Evolutionary conservation across 352 stramenopile genomes (phyloP).

Genomic region (Phytophthora ohioensis): DNA sequence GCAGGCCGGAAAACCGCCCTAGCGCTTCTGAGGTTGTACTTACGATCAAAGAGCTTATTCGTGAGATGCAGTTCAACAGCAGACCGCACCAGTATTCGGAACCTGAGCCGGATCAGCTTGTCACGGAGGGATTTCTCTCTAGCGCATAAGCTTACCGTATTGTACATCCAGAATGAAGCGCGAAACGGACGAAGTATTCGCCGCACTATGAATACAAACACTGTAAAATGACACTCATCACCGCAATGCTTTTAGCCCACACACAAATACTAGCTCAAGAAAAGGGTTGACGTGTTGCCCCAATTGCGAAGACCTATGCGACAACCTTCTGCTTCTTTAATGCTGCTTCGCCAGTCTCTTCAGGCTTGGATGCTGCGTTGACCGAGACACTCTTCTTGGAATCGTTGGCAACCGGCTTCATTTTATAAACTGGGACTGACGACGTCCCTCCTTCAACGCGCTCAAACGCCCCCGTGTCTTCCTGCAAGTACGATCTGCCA

Average conservation of each 20-base stretch:
- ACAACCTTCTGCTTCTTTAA: constrained; percentile 54
- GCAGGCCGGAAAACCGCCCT: constrained; percentile 50
- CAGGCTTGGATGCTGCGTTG: constrained; percentile 20
- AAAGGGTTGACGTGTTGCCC: constrained; percentile 7
- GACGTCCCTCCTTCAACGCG: constrained; percentile 22
- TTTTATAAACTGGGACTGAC: constrained; percentile 42
- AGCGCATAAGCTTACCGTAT: constrained; percentile 9
- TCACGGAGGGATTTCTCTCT: constrained; percentile 40
- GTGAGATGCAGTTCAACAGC: constrained; percentile 30
- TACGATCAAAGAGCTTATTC: constrained; percentile 48
- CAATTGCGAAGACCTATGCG: constrained; percentile 15
- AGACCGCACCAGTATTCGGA: constrained; percentile 11
- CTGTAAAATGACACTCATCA: constrained; percentile 20
- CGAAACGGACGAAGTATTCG: constrained; percentile 17
- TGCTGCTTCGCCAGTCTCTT: constrained; percentile 32
- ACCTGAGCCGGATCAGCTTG: constrained; percentile 37
- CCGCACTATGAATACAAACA: constrained; percentile 30
- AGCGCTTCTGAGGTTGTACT: constrained; percentile 52
- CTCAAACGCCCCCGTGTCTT: constrained; percentile 49
- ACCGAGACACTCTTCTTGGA: constrained; percentile 23
- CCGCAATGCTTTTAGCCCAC: not conserved
- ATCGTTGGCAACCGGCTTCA: constrained; percentile 37
- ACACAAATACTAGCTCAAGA: not conserved
- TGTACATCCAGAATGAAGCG: constrained; percentile 9
- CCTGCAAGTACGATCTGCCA: constrained; percentile 47